phyloP scores from a whole-genome alignment of 345 rosid genomes.

The Populus deltoides region DNA sequence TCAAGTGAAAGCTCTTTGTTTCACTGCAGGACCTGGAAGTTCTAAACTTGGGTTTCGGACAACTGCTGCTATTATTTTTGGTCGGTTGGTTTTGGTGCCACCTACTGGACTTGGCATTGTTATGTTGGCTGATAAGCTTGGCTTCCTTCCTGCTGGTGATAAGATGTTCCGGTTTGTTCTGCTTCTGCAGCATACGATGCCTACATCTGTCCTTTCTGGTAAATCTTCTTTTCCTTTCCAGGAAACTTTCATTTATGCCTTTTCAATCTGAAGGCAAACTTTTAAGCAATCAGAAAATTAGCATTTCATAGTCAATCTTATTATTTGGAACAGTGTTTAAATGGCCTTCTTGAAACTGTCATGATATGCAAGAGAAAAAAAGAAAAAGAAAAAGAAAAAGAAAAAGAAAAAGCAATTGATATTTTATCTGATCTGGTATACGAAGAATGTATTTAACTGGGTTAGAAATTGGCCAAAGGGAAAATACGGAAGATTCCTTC shows the following conservation, averaged over 20 bases:
- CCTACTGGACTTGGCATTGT: constrained; percentile 89
- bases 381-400: neutral
- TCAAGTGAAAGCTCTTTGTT: constrained; percentile 10
- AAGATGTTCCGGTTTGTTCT: constrained; percentile 92
- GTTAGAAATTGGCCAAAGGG: neutral
- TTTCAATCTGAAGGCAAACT: neutral
- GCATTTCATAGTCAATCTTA: neutral
- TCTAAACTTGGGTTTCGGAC: constrained; percentile 93
- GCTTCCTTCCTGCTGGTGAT: constrained; percentile 91
- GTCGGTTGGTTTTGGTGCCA: constrained; percentile 77
- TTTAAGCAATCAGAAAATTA: neutral
- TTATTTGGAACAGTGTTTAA: neutral
- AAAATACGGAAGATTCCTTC: neutral
- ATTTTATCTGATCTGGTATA: neutral
- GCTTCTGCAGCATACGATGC: constrained; percentile 95
- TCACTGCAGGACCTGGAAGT: constrained; percentile 84
- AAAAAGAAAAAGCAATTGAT: neutral
- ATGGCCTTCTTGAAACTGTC: neutral
- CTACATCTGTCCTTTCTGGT: constrained; percentile 95
- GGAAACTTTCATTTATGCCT: neutral
- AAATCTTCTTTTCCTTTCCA: constrained; percentile 10
- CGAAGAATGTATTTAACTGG: neutral
- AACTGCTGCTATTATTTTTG: constrained; percentile 78
- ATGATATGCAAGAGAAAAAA: neutral
- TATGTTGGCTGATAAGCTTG: constrained; percentile 88